Evolutionary conservation across 331 rosid species (phyloP).

Genomic region (Acacia concinna): DNA sequence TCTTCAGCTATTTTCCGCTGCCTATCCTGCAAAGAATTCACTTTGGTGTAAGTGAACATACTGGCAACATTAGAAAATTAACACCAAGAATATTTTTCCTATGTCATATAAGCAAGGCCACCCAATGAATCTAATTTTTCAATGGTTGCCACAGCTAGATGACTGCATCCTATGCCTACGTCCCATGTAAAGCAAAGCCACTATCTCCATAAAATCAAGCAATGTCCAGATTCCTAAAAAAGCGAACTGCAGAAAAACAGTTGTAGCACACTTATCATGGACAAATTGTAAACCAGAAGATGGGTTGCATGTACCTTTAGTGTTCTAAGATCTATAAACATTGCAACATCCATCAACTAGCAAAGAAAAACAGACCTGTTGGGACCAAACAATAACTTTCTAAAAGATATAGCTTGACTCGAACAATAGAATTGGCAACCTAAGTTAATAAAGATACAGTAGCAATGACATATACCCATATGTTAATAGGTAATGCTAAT

Average conservation of each 20-base stretch:
- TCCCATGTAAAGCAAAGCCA: neutral
- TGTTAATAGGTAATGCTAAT: neutral
- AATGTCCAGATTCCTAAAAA: neutral
- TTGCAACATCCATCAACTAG: neutral
- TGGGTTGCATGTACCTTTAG: neutral
- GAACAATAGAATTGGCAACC: neutral
- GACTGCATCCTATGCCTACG: neutral
- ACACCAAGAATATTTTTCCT: neutral
- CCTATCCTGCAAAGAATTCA: conserved; percentile 62
- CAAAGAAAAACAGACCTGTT: neutral
- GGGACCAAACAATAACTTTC: neutral
- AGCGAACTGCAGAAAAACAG: neutral
- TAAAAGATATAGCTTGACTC: neutral
- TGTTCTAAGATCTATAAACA: neutral
- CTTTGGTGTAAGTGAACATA: conserved; percentile 19
- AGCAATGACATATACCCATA: neutral
- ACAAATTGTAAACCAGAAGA: neutral
- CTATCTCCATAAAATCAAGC: neutral
- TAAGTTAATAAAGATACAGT: neutral
- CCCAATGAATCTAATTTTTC: neutral
- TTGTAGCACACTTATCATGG: neutral
- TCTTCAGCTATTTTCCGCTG: conserved; percentile 83
- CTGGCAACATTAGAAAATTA: neutral
- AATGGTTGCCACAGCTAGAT: neutral
- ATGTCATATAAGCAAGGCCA: neutral